Conservation (phyloP, 108 stramenopile species). For the Seminavis robusta region DNA sequence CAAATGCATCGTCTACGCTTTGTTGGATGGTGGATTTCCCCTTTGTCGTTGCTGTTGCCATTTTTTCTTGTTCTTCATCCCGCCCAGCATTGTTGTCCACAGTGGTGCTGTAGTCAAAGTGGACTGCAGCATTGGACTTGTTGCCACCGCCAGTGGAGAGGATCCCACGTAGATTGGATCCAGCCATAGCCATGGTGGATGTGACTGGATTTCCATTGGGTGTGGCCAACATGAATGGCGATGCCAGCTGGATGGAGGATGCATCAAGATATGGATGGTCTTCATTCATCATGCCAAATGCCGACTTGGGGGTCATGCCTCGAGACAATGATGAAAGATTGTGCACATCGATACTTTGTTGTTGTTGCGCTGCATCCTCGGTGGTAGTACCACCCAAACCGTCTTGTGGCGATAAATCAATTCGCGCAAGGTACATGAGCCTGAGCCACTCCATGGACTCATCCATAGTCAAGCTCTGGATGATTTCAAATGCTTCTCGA, state of each 20-base stretch:
- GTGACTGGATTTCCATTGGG: too few relatives aligned
- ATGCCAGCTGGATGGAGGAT: constrained; percentile 23
- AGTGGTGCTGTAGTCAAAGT: too few relatives aligned
- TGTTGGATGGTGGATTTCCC: constrained; percentile 6
- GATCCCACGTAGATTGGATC: too few relatives aligned
- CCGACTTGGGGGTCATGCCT: too few relatives aligned
- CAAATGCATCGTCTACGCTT: constrained; percentile 57
- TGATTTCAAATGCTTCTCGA: constrained; percentile 35
- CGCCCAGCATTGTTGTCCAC: constrained; percentile 3
- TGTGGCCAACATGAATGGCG: constrained; percentile 7
- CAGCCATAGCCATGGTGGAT: too few relatives aligned
- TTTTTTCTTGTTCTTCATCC: constrained; percentile 5
- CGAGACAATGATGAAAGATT: background rate
- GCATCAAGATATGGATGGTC: too few relatives aligned
- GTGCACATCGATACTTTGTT: too few relatives aligned
- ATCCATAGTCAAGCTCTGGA: constrained; percentile 5
- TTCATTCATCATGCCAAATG: too few relatives aligned
- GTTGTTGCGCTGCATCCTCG: too few relatives aligned
- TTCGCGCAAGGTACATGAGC: constrained; percentile 48
- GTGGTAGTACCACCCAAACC: too few relatives aligned
- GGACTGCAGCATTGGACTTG: too few relatives aligned
- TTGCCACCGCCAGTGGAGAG: background rate
- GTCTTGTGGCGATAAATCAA: constrained; percentile 6
- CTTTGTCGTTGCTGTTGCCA: background rate
- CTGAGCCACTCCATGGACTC: constrained; percentile 47